Evolutionary conservation across 2,329 filamentous ascomycete genomes (phyloP), one percentile per base, ranked within the genome.

Genomic region (Botryotinia convoluta): DNA sequence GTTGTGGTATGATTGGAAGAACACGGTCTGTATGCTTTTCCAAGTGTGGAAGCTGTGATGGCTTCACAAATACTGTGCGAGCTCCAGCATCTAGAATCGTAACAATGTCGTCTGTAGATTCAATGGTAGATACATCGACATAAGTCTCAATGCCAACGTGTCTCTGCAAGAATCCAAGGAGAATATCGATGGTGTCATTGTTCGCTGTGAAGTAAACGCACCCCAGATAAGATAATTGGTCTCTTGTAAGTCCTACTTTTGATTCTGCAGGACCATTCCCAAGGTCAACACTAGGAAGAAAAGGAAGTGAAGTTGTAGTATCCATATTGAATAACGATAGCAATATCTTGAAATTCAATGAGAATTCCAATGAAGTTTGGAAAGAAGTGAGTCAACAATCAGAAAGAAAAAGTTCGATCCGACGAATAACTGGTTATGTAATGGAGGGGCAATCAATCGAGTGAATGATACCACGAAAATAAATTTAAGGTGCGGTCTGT

Each of bases 31-130:
- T 87, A 75, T 88, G 89, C 75, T 87, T 85, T 65, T 85, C 82
- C 74, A 88, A 87, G 69, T 86, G 83, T 14, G 86, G 84, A 71
- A 97, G 84, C 81, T 94, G 92, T 73, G 90, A 86, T 65, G 90
- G 87, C 29, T 88, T 87, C 69, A 97, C 92, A 81, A 98, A 96
- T 75, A 96, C 91, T 81, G 92, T 96, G 70, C 90, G 89, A 10
- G 94, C 94, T 74, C 96, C 96, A 76, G 90, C 89, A 81, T 99
- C 93, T 72, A 99, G 89, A 51, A 98, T 87, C 64, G 92, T 88
- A 71, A 95, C 84, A 51, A 98, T 86, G 76, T 97, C 92, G 77
- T 94, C 91, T 72, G 86, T 85, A 18, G 90, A 90, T 45, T 88
- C 82, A 57, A 98, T 86, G 35, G 84, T 84, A 7, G 92, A 91